Conservation (phyloP, 2,329 filamentous ascomycete species). For the Chrysosporium keratinophilum region DNA sequence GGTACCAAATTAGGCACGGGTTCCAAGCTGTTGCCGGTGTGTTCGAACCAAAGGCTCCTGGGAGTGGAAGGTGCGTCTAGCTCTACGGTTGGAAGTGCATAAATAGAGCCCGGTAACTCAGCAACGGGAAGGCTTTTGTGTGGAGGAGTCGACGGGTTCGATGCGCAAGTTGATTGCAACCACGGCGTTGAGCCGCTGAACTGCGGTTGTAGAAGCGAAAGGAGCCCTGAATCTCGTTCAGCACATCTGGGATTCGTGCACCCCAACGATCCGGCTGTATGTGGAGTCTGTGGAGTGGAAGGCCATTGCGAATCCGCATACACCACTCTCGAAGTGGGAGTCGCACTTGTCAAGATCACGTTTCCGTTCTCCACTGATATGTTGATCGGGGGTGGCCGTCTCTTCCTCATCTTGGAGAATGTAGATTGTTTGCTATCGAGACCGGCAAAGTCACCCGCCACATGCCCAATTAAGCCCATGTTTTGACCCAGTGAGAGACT, state of each 20-base stretch:
- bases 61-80: slow-evolving; percentile 10
- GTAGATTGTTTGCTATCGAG: slow-evolving; percentile 8
- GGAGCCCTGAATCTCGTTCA: slow-evolving; percentile 7
- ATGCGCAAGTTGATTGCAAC: not conserved
- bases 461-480: slow-evolving; percentile 5
- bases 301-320: slow-evolving; percentile 13
- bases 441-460: not conserved
- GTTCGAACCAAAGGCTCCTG: slow-evolving; percentile 8
- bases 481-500: not conserved
- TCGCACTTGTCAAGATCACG: slow-evolving; percentile 12
- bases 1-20: slow-evolving; percentile 6
- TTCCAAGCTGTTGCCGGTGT: not conserved
- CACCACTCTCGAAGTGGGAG: slow-evolving; percentile 8
- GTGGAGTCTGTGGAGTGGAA: slow-evolving; percentile 13
- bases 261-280: not conserved
- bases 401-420: slow-evolving; percentile 17
- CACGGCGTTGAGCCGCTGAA: not conserved
- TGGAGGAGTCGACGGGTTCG: slow-evolving; percentile 1
- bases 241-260: slow-evolving; percentile 12
- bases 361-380: slow-evolving; percentile 16
- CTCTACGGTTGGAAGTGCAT: slow-evolving; percentile 5
- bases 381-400: slow-evolving; percentile 15
- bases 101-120: slow-evolving; percentile 12
- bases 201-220: not conserved
- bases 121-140: slow-evolving; percentile 8